These are phyloP conservation scores for Chrysoporthe puriensis DNA, from an alignment of 2,329 filamentous ascomycete genomes.

Conservation along the genomic window DNA sequence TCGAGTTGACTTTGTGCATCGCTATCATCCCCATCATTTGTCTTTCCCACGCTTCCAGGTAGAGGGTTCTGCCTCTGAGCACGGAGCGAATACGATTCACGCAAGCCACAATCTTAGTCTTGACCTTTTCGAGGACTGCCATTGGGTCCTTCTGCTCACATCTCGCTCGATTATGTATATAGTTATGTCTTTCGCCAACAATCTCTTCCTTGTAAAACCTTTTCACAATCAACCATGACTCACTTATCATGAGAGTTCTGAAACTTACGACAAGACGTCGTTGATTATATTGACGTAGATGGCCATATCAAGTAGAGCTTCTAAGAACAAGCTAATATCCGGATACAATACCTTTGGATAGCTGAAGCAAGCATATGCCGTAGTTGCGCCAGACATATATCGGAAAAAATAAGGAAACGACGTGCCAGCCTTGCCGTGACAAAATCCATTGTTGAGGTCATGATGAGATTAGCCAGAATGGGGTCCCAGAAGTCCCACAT, in stretches of 20 bases:
- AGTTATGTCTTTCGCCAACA: slow-evolving; percentile 6
- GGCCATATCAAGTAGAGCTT: slow-evolving; percentile 10
- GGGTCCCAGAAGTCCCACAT: slow-evolving; percentile 13
- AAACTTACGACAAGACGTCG: slow-evolving; percentile 13
- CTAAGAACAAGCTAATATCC: slow-evolving; percentile 4
- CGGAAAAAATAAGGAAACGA: slow-evolving; percentile 11
- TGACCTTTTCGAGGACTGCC: slow-evolving; percentile 6
- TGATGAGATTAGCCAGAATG: slow-evolving; percentile 7
- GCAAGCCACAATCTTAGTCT: slow-evolving; percentile 8
- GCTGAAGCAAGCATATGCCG: slow-evolving; percentile 7
- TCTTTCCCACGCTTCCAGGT: slow-evolving; percentile 12
- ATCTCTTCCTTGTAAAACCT: slow-evolving; percentile 14
- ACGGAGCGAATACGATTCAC: not conserved
- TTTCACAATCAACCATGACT: not conserved
- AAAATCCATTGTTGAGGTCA: slow-evolving; percentile 9
- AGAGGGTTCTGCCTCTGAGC: slow-evolving; percentile 1
- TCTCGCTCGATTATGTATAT: slow-evolving; percentile 8
- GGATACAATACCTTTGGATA: not conserved
- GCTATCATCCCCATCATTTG: slow-evolving; percentile 13
- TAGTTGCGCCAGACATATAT: slow-evolving; percentile 2
- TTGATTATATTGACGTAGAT: slow-evolving; percentile 1
- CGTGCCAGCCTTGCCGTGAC: slow-evolving; percentile 5
- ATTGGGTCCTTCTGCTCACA: slow-evolving; percentile 2
- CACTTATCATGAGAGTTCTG: not conserved
- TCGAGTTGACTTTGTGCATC: slow-evolving; percentile 3